Conservation (phyloP, 1,139 yeast species). For the Pichia sp. region DNA sequence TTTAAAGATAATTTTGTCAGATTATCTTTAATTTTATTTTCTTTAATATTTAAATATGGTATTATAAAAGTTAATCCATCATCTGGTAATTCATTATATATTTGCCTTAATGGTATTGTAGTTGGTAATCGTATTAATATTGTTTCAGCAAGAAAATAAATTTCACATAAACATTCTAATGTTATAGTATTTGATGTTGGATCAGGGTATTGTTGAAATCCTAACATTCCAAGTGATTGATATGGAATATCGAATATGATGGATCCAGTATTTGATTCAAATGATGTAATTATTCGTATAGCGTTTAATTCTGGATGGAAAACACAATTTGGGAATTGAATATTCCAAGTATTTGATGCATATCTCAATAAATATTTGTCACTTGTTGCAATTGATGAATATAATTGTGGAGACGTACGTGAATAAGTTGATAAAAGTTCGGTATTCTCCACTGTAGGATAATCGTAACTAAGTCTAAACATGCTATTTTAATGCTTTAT, state of each 20-base stretch:
- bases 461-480: conserved; percentile 6
- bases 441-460: conserved; percentile 20
- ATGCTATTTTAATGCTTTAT: background rate
- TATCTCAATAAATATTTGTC: conserved; percentile 18
- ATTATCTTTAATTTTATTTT: conserved; percentile 13
- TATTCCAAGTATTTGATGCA: conserved; percentile 20
- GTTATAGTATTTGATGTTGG: conserved; percentile 11
- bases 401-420: conserved; percentile 14
- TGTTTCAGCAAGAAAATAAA: conserved; percentile 15
- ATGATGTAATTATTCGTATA: conserved; percentile 7
- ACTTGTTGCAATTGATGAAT: conserved; percentile 10
- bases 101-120: background rate
- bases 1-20: conserved; percentile 13
- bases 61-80: conserved; percentile 15
- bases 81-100: background rate
- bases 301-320: conserved; percentile 10
- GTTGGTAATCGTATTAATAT: conserved; percentile 13
- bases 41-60: conserved; percentile 10
- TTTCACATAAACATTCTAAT: conserved; percentile 11
- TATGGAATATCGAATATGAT: conserved; percentile 12
- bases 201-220: background rate
- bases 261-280: background rate
- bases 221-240: background rate
- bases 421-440: conserved; percentile 13
- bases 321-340: conserved; percentile 12